Evolutionary conservation across 75 land plant genomes (phyloP), one percentile per base, ranked within the genome.

Genomic region (Cunninghamia lanceolata): DNA sequence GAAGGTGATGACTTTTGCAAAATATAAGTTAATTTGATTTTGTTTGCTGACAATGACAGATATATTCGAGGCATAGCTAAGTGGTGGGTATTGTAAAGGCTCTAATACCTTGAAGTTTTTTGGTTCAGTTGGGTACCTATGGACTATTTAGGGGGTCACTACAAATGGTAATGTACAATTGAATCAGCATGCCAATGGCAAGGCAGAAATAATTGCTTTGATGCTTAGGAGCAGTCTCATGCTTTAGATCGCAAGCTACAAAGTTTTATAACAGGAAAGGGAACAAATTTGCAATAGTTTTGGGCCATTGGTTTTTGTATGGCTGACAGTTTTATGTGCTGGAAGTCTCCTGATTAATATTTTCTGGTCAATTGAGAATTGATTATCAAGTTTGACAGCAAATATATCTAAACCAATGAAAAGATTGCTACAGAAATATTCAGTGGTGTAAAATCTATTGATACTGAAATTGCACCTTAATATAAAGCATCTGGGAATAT

Each of bases 11-110:
- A n/a, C n/a, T 45, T 45, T 45, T 45, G 50, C 3, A 3, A 45
- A 13, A 80, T 80, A 40, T 80, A 80, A 19, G 45, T 80, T 43
- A 40, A 80, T 40, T 80, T 45, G 34, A 80, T 39, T 80, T 79
- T 45, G 21, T 28, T 80, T 80, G 15, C 50, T 80, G 82, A n/a
- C 46, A 80, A 80, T 43, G 46, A n/a, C 82, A 80, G 82, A 45
- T 43, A 78, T 13, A 43, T 80, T 80, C 45, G 82, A 80, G 50
- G 50, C 52, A 80, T 28, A 80, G 5, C 32, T n/a, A 28, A 28
- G 47, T 17, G 32, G 10, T 3, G 52, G 42, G 14, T 10, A 25
- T 25, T 80, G 30, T 45, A 45, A 45, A 19, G 13, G 82, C 82
- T 43, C 14, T 45, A 80, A 80, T 45, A 28, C 14, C 34, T 43